A percentile compares a stretch with the other conserved stretches of the same genome.
These are phyloP conservation scores for Cyberlindnera veronae DNA, from an alignment of 805 yeast genomes.

Conservation along the genomic window DNA sequence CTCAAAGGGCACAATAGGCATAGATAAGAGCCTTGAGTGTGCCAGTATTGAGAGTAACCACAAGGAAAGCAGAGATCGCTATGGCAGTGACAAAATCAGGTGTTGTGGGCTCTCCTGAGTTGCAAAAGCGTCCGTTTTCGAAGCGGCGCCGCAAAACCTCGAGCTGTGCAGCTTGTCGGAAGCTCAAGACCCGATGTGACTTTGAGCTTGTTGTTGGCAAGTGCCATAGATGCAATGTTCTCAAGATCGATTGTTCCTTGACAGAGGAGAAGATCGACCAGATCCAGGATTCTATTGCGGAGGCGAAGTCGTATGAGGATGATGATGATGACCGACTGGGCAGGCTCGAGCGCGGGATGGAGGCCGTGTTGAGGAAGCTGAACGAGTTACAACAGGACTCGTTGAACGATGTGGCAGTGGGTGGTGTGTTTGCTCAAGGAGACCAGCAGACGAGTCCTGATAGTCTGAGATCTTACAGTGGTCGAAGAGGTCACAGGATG, in stretches of 20 bases:
- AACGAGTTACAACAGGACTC: slow-evolving; percentile 7
- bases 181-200: slow-evolving; percentile 57
- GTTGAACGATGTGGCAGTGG: neutral
- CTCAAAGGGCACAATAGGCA: too few species aligned
- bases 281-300: slow-evolving; percentile 16
- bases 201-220: slow-evolving; percentile 39
- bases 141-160: slow-evolving; percentile 37
- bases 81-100: too few species aligned
- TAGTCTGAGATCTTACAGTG: neutral
- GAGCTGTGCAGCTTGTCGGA: slow-evolving; percentile 51
- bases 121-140: too few species aligned
- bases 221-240: slow-evolving; percentile 50
- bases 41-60: too few species aligned
- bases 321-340: slow-evolving; percentile 9
- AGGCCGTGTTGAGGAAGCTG: slow-evolving; percentile 27
- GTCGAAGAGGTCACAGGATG: slow-evolving; percentile 13
- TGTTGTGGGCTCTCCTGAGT: too few species aligned
- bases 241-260: slow-evolving; percentile 47
- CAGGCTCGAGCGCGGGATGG: slow-evolving; percentile 19
- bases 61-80: too few species aligned
- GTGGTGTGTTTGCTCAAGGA: neutral
- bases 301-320: slow-evolving; percentile 6
- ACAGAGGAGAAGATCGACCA: slow-evolving; percentile 31
- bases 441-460: neutral
- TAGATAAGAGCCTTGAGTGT: too few species aligned